phyloP scores from a whole-genome alignment of 257 asterid genomes.

The Jacaranda mimosifolia region DNA sequence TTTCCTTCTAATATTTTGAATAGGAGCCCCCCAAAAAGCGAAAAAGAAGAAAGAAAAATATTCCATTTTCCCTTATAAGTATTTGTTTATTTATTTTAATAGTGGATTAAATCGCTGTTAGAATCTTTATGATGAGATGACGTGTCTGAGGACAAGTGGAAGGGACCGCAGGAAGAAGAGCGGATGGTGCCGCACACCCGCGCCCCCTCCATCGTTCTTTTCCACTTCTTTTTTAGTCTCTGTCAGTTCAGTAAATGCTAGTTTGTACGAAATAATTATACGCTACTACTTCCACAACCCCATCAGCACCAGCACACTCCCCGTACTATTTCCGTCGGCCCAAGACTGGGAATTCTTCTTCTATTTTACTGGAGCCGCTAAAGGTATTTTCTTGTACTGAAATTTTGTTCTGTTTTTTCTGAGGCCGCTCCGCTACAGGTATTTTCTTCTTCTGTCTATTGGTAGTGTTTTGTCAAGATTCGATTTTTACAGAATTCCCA shows the following conservation, averaged over 20 bases:
- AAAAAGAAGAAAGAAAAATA: background rate
- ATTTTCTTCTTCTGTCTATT: background rate
- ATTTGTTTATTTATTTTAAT: background rate
- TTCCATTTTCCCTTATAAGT: background rate
- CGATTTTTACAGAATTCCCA: background rate
- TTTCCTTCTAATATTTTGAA: background rate
- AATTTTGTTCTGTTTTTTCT: no score
- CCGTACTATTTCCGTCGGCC: background rate
- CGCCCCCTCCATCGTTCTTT: conserved; percentile 41
- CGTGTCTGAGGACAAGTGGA: conserved; percentile 34
- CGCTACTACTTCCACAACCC: conserved; percentile 13
- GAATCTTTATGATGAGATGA: conserved; percentile 23
- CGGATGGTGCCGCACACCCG: conserved; percentile 42
- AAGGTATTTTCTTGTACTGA: conserved; percentile 28
- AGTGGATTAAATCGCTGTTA: conserved; percentile 11
- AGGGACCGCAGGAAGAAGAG: conserved; percentile 35
- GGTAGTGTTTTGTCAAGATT: conserved; percentile 9
- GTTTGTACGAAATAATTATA: background rate
- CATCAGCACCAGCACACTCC: background rate
- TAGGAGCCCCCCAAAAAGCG: background rate
- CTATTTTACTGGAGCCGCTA: conserved; percentile 24
- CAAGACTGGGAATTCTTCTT: conserved; percentile 4
- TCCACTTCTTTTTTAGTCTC: conserved; percentile 11
- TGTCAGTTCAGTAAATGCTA: conserved; percentile 24
- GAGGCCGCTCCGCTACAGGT: conserved; percentile 21